Evolutionary conservation across 345 rosid genomes (phyloP).

Genomic region (Bruguiera parviflora): DNA sequence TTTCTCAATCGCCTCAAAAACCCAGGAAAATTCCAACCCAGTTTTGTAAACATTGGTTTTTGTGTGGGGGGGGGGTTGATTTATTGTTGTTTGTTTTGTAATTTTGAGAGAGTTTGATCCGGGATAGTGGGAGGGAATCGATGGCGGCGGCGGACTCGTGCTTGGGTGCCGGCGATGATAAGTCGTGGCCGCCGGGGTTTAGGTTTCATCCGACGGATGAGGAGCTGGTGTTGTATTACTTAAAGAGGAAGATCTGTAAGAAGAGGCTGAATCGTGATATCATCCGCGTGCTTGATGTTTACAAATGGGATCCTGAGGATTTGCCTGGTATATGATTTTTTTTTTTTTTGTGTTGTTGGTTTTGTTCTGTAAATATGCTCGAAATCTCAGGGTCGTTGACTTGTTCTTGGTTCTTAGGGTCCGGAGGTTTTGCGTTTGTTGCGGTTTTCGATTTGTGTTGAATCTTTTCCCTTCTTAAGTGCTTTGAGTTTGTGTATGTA

Average conservation of each 20-base stretch:
- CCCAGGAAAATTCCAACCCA: too few species aligned
- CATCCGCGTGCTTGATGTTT: conserved; percentile 73
- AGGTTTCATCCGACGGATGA: conserved; percentile 95
- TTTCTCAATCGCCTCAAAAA: too few species aligned
- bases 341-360: neutral
- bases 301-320: conserved; percentile 93
- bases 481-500: too few species aligned
- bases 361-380: neutral
- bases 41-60: neutral
- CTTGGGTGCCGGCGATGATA: conserved; percentile 27
- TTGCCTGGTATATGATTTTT: conserved; percentile 53
- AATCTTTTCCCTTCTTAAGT: too few species aligned
- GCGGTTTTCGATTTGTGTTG: neutral
- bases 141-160: conserved; percentile 26
- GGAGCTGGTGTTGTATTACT: conserved; percentile 68
- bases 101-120: neutral
- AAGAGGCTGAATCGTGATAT: conserved; percentile 49
- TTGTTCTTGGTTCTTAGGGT: neutral
- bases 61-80: neutral
- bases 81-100: neutral
- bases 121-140: conserved; percentile 1
- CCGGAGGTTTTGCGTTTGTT: neutral
- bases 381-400: neutral
- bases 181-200: conserved; percentile 81
- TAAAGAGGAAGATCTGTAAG: conserved; percentile 77